Base-by-base conservation (phyloP, 495 filamentous ascomycete species). In the Halenospora varia region DNA sequence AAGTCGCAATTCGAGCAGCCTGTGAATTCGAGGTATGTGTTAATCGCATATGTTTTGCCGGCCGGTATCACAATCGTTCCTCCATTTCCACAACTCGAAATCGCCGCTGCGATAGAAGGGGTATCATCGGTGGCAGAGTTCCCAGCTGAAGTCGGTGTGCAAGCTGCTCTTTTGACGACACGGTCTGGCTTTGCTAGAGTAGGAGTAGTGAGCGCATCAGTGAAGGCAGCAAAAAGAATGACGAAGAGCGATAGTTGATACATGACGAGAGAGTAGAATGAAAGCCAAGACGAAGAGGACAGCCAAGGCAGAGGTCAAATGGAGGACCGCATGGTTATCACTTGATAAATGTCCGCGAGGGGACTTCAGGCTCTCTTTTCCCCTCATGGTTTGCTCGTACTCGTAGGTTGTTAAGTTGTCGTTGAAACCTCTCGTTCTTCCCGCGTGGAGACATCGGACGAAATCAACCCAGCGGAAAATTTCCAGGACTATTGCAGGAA, bases 1-100 rank as follows among this genome's bases (percentile, higher is more conserved):
- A 78, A 69, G 51, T 72, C 70, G 46, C 75, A 77, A 26, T 62
- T 63, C 2, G 47, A 53, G 56, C 75, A 75, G 6, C 68, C 70
- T 0, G 69, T 40, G 39, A 77, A 73, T 29, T 70, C 66, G 4
- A 77, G 70, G 8, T 59, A 73, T 69, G 44, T 74, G 56, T 53
- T 70, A 69, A 60, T 18, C 10, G 19, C 17, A 53, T 77, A 79
- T 2, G 73, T 77, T 0, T 51, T 66, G 0, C 66, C 69, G 1
- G 65, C 56, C 2, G 76, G 76, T 35, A 78, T 71, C 2, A 74
- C 68, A 20, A 78, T 76, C 0, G 70, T 76, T 2, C 74, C 76
- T 19, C 57, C 57, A 17, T 70, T 68, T 1, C 69, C 63, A 25
- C 76, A 77, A 18, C 67, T 67, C 25, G 65, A 45, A 24, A 74